phyloP scores from a whole-genome alignment of 2,329 filamentous ascomycete genomes.

The Botrytis tulipae region DNA sequence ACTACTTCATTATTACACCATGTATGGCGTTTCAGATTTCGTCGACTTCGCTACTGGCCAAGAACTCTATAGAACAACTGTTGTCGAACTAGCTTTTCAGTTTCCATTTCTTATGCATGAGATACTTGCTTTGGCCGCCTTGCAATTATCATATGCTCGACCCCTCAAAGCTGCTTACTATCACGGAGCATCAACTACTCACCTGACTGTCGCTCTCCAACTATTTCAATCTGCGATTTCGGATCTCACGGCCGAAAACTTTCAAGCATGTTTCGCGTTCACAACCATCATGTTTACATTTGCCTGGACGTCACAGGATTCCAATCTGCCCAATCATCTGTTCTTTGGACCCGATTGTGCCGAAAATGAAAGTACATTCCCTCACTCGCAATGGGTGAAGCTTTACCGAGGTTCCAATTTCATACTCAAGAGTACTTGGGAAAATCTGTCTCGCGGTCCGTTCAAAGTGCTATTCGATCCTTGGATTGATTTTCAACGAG shows the following conservation, averaged over 20 bases:
- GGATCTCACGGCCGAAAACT: constrained; percentile 42
- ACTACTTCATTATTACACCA: constrained; percentile 46
- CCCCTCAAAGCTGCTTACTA: constrained; percentile 28
- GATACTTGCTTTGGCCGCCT: constrained; percentile 40
- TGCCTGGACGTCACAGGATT: constrained; percentile 35
- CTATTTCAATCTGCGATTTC: constrained; percentile 44
- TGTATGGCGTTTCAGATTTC: constrained; percentile 37
- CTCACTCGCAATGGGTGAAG: constrained; percentile 37
- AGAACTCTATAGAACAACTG: constrained; percentile 30
- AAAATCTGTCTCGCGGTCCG: constrained; percentile 30
- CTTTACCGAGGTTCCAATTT: constrained; percentile 37
- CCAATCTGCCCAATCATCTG: constrained; percentile 29
- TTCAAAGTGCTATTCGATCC: constrained; percentile 30
- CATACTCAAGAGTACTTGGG: constrained; percentile 29
- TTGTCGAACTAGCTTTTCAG: constrained; percentile 32
- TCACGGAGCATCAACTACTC: constrained; percentile 37
- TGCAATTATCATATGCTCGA: constrained; percentile 39
- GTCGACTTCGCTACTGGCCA: constrained; percentile 22
- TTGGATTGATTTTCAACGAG: constrained; percentile 28
- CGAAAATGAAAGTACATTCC: constrained; percentile 12
- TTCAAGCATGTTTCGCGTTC: constrained; percentile 39
- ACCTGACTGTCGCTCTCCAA: constrained; percentile 37
- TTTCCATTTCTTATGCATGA: constrained; percentile 42
- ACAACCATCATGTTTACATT: constrained; percentile 40
- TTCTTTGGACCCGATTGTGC: constrained; percentile 40